phyloP scores from a whole-genome alignment of 345 rosid genomes.

The Geranium brycei region DNA sequence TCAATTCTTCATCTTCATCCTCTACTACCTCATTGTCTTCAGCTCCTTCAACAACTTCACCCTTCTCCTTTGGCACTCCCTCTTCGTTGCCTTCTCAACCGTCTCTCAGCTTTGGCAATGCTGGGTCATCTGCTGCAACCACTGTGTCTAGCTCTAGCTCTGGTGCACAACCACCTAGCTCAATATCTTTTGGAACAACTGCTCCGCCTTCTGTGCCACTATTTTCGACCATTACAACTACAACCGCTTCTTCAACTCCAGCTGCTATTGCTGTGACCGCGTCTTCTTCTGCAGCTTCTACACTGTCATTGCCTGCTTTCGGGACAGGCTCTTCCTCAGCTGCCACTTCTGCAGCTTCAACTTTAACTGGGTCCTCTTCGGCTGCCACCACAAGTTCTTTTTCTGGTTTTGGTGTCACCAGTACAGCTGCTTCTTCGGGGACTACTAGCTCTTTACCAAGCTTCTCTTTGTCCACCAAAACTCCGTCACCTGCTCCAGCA shows the following conservation, averaged over 20 bases:
- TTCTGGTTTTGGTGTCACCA: slow-evolving; percentile 34
- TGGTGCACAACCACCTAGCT: slow-evolving; percentile 14
- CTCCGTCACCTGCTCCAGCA: slow-evolving; percentile 34
- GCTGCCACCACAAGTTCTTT: slow-evolving; percentile 28
- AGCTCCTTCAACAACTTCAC: not conserved
- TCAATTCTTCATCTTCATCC: not conserved
- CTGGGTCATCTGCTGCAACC: slow-evolving; percentile 24
- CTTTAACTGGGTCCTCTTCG: slow-evolving; percentile 26
- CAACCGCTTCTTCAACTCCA: slow-evolving; percentile 29
- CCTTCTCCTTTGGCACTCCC: slow-evolving; percentile 1
- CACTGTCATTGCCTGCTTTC: slow-evolving; percentile 35
- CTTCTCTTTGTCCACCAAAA: slow-evolving; percentile 40
- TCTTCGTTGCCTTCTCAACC: slow-evolving; percentile 5
- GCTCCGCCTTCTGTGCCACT: slow-evolving; percentile 20
- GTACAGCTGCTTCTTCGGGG: slow-evolving; percentile 36
- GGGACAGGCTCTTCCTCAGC: slow-evolving; percentile 21
- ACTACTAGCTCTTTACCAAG: slow-evolving; percentile 47
- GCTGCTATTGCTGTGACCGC: slow-evolving; percentile 20
- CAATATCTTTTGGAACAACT: slow-evolving; percentile 20
- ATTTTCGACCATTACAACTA: slow-evolving; percentile 51
- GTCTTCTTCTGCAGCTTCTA: slow-evolving; percentile 35
- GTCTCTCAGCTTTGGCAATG: slow-evolving; percentile 11
- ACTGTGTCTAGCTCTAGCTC: slow-evolving; percentile 19
- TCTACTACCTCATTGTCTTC: not conserved
- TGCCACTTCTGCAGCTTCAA: slow-evolving; percentile 18